Base-by-base conservation (phyloP, 1,284 basidiomycete species). In the Erythrobasidium hasegawianum region DNA sequence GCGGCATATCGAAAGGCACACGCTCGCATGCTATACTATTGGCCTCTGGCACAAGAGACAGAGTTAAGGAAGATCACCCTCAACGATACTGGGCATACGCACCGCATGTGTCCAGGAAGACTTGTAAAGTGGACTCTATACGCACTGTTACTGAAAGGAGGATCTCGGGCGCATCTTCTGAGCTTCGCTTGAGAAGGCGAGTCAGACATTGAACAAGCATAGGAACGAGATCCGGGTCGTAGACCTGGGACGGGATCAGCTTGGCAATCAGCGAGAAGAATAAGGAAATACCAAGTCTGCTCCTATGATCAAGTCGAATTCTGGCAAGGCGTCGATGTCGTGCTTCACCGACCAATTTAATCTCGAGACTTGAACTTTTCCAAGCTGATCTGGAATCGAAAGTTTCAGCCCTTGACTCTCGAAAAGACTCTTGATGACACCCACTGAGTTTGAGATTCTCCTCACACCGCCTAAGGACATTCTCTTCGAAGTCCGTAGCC, bases 401-500 rank as follows among this genome's bases (percentile, higher is more conserved):
- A 16, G 8, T 5, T 8, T 47, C 14, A 47, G 43, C 43, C 7
- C 4, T 24, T 47, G 7, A 5, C n/a, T 47, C 22, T 47, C 33
- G 43, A 24, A n/a, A 7, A n/a, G 43, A 18, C n/a, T 4, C 43
- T 47, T n/a, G n/a, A 18, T 41, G 40, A 41, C 11, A 64, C 62
- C 24, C 40, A 65, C 62, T 65, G 27, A 40, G 7, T 8, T 9
- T 20, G n/a, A 58, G 8, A 20, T 65, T 65, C 26, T 24, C 5
- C 47, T 26, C n/a, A 22, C 57, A 20, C 18, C 56, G 33, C 20
- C 40, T 3, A 10, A 65, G 55, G 3, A 65, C 56, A 18, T 27
- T 40, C 27, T 65, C 56, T 10, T 65, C 53, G 16, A 57, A 58
- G 43, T 65, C 62, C 14, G 62, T 47, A 14, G 55, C 45, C 1